Base-by-base conservation (phyloP, 2,329 filamentous ascomycete genomes). In the Colletotrichum sp. region DNA sequence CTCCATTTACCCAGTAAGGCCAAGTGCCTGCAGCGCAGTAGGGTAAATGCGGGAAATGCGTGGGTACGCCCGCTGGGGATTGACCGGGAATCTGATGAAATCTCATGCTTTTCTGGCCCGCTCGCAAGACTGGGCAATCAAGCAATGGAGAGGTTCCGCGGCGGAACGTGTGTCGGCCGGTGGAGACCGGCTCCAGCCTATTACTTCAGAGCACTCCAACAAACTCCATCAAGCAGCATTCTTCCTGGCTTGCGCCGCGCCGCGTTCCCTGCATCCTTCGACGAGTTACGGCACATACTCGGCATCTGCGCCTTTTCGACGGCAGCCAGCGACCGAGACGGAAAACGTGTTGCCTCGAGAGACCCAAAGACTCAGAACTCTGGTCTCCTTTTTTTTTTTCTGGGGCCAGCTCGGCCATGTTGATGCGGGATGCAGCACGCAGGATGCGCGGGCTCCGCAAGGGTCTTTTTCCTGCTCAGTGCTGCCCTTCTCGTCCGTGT, bases 71-170 rank as follows among this genome's bases (percentile, higher is more conserved):
- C 18, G 29, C 57, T 34, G 69, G 54, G 38, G 51, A 38, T 18
- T 27, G 27, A 34, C 67, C 57, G 54, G 55, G 61, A 62, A 64
- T 64, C 33, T 47, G 24, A 58, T 59, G 34, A 51, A 51, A 51
- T 51, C 43, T 51, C 43, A 51, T 51, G 43, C 18, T 54, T 61
- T 55, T 58, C 38, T 36, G n/a, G 54, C 38, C 38, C 51, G 13
- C n/a, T 24, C 64, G 15, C 24, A n/a, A 27, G 43, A 29, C 55
- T 57, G 57, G 34, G 55, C 54, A 65, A 47, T 31, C 65, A 65
- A 47, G 31, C 65, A 69, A 73, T 73, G 67, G 61, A 73, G 54
- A 70, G 51, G 57, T 73, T 73, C 68, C 68, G 71, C 62, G 43
- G 71, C 55, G 71, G 71, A 62, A 73, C 62, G 55, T 71, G 62